Evolutionary conservation across 176 grass and related monocot genomes (phyloP).

Genomic region (Ananas comosus): DNA sequence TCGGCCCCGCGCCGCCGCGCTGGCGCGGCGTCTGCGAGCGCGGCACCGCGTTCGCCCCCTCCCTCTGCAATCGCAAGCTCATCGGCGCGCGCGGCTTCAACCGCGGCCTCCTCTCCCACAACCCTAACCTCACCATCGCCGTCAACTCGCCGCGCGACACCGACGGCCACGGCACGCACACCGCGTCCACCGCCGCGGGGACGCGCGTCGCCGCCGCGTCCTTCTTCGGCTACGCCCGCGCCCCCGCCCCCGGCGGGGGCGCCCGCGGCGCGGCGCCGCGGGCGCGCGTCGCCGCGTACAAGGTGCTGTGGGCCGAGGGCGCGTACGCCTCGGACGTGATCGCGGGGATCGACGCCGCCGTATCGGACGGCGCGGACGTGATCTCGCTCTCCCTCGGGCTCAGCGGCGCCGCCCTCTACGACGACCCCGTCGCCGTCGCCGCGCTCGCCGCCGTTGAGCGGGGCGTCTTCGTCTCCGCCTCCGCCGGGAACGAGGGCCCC

Average conservation of each 20-base stretch:
- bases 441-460: constrained; percentile 39
- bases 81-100: constrained; percentile 65
- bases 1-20: constrained; percentile 22
- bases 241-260: constrained; percentile 28
- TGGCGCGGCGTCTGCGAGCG: constrained; percentile 45
- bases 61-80: constrained; percentile 66
- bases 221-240: constrained; percentile 64
- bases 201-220: constrained; percentile 34
- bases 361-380: constrained; percentile 49
- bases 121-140: constrained; percentile 31
- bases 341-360: constrained; percentile 47
- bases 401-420: constrained; percentile 30
- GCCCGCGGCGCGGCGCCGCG: constrained; percentile 42
- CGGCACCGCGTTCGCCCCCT: constrained; percentile 27
- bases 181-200: constrained; percentile 49
- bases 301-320: constrained; percentile 36
- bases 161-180: constrained; percentile 61
- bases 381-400: constrained; percentile 57
- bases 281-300: constrained; percentile 65
- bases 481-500: constrained; percentile 26
- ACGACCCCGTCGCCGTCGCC: constrained; percentile 41
- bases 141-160: constrained; percentile 56
- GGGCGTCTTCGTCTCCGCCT: constrained; percentile 41
- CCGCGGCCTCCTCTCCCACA: constrained; percentile 31
- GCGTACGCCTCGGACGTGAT: constrained; percentile 43